Conservation (phyloP, 768 basidiomycete genomes). For the Tricholoma furcatifolium region DNA sequence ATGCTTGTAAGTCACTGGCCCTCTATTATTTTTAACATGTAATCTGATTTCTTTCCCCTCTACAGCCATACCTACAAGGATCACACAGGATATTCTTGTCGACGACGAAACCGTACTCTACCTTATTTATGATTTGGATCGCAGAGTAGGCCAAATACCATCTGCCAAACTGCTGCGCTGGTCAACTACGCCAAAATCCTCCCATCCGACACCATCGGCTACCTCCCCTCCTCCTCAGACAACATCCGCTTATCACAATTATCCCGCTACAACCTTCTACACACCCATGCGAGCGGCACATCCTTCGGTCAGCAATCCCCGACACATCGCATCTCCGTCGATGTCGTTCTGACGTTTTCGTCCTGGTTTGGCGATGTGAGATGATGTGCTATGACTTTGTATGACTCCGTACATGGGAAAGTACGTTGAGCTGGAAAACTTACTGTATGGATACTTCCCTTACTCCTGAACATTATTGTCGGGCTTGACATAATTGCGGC, state of each 20-base stretch:
- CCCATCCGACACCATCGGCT: constrained; percentile 1
- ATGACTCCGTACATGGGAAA: constrained; percentile 1
- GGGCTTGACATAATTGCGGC: constrained; percentile 5
- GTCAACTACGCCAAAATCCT: constrained; percentile 39
- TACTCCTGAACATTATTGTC: constrained; percentile 2
- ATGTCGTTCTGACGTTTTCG: constrained; percentile 10
- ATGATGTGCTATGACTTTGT: neutral
- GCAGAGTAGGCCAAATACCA: constrained; percentile 50
- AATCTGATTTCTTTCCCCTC: constrained; percentile 26
- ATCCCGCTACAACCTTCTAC: constrained; percentile 11
- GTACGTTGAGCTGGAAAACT: constrained; percentile 9
- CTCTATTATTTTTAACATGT: constrained; percentile 9
- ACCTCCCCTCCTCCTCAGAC: constrained; percentile 5
- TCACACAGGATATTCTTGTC: constrained; percentile 70
- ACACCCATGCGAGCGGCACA: constrained; percentile 27
- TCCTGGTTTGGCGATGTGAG: constrained; percentile 2
- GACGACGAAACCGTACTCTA: constrained; percentile 63
- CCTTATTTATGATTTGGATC: constrained; percentile 68
- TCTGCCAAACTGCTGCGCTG: constrained; percentile 51
- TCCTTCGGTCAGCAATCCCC: constrained; percentile 29
- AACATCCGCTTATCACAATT: constrained; percentile 16
- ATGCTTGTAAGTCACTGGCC: constrained; percentile 52
- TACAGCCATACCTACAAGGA: constrained; percentile 48
- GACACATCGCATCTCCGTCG: constrained; percentile 5
- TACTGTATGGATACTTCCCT: neutral